Percentiles rank a stretch among this genome's conserved stretches.
Conservation (phyloP, 2,329 filamentous ascomycete species). For the Eutypa lata region DNA sequence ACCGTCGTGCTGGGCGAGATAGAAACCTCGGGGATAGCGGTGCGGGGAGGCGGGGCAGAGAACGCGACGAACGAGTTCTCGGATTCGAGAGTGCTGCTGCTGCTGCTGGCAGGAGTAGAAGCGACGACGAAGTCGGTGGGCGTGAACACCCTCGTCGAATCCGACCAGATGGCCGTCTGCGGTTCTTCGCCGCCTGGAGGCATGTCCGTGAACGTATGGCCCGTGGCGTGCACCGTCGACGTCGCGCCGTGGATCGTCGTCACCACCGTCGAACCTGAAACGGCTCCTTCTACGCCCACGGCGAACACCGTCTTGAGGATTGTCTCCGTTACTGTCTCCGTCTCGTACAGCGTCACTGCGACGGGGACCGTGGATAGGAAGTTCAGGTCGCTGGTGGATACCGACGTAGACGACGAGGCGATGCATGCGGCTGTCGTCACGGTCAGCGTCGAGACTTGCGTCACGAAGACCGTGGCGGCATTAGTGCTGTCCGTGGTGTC, state of each 20-base stretch:
- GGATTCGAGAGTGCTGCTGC: background rate
- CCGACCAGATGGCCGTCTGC: background rate
- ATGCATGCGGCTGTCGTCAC: background rate
- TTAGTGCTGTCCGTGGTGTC: background rate
- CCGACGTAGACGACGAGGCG: background rate
- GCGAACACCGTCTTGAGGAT: no score
- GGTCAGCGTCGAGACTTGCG: background rate
- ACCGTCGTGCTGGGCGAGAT: conserved; percentile 3
- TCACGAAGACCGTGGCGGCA: background rate
- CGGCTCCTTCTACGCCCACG: no score
- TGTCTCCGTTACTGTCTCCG: conserved; percentile 2
- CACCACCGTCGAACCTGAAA: no score
- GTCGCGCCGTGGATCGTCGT: background rate
- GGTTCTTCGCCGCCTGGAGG: no score
- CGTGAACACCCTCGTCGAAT: background rate
- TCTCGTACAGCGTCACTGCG: background rate
- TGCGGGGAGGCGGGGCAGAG: background rate
- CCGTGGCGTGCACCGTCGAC: background rate
- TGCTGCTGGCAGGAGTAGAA: no score
- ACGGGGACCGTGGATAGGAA: no score
- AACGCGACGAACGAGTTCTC: background rate
- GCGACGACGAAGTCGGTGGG: no score
- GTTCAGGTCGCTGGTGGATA: no score
- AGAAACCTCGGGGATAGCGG: background rate
- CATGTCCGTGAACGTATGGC: background rate